A percentile compares a stretch with the other conserved stretches of the same genome.
These are phyloP conservation scores for Pythium phragmitis DNA, from an alignment of 352 stramenopile genomes.

Conservation along the genomic window DNA sequence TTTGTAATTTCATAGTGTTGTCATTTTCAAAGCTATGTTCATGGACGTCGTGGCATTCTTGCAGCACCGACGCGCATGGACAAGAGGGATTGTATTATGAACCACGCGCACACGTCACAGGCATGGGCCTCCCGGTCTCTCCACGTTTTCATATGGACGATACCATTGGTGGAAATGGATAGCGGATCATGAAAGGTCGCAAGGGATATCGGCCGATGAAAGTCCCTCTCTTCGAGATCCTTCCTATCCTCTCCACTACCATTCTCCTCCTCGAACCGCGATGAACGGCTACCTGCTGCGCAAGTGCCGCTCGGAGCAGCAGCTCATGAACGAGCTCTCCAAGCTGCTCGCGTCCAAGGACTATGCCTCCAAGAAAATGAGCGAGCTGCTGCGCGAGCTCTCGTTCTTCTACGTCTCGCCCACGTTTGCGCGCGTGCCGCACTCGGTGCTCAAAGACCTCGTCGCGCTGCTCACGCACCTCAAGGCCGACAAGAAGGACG, in stretches of 20 bases:
- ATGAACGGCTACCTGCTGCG: slow-evolving; percentile 75
- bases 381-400: slow-evolving; percentile 65
- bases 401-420: slow-evolving; percentile 74
- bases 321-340: slow-evolving; percentile 80
- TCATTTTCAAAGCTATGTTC: no score
- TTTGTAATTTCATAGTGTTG: no score
- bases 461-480: slow-evolving; percentile 60
- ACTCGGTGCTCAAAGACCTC: slow-evolving; percentile 70
- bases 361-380: slow-evolving; percentile 67
- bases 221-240: not conserved
- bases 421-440: slow-evolving; percentile 38
- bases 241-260: not conserved
- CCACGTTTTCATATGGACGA: no score
- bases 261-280: not conserved
- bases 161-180: slow-evolving; percentile 13
- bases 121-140: no score
- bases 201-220: not conserved
- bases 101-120: no score
- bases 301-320: slow-evolving; percentile 78
- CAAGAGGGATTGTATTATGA: no score
- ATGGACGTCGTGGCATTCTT: no score
- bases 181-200: slow-evolving; percentile 19
- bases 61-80: no score
- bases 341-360: slow-evolving; percentile 62
- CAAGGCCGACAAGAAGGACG: slow-evolving; percentile 78